A percentile compares a stretch with the other conserved stretches of the same genome.
Evolutionary conservation across 495 filamentous ascomycete genomes (phyloP).

Genomic region (Penicillium desertorum): DNA sequence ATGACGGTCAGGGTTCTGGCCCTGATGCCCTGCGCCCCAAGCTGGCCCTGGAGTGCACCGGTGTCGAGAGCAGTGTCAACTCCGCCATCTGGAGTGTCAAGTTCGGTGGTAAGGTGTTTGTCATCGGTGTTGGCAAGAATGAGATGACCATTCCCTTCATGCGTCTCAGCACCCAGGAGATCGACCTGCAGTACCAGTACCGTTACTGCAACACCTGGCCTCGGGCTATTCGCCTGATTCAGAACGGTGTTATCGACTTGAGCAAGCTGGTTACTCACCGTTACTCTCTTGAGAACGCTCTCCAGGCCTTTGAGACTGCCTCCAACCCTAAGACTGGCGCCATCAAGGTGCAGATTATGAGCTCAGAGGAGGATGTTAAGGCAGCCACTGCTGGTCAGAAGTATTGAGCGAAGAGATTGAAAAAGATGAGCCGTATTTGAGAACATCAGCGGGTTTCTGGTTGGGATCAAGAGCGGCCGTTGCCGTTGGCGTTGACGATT

Average conservation of each 20-base stretch:
- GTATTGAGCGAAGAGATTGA: constrained; percentile 19
- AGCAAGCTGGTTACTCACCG: constrained; percentile 82
- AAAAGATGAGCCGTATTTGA: constrained; percentile 6
- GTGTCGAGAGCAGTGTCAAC: constrained; percentile 83
- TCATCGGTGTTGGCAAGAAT: constrained; percentile 90
- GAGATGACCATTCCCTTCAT: constrained; percentile 95
- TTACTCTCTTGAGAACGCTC: constrained; percentile 78
- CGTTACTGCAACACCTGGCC: constrained; percentile 96
- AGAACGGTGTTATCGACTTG: constrained; percentile 78
- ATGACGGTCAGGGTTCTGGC: constrained; percentile 42
- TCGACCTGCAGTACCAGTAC: constrained; percentile 95
- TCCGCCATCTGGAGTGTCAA: constrained; percentile 84
- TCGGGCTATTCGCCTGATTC: constrained; percentile 80
- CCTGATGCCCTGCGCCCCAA: constrained; percentile 73
- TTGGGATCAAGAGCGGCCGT: neutral
- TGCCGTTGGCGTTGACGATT: constrained; percentile 17
- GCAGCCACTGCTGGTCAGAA: constrained; percentile 42
- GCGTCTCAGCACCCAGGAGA: constrained; percentile 82
- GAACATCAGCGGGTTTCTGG: constrained; percentile 10
- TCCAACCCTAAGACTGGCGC: constrained; percentile 86
- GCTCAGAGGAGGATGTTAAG: constrained; percentile 48
- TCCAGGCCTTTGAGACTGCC: constrained; percentile 85
- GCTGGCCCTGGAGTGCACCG: constrained; percentile 83
- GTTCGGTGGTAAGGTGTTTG: constrained; percentile 91
- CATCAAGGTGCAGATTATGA: constrained; percentile 89